A percentile compares a stretch with the other conserved stretches of the same genome.
These are phyloP conservation scores for Dispira simplex DNA, from an alignment of 192 early-diverging fungal species.

Conservation along the genomic window DNA sequence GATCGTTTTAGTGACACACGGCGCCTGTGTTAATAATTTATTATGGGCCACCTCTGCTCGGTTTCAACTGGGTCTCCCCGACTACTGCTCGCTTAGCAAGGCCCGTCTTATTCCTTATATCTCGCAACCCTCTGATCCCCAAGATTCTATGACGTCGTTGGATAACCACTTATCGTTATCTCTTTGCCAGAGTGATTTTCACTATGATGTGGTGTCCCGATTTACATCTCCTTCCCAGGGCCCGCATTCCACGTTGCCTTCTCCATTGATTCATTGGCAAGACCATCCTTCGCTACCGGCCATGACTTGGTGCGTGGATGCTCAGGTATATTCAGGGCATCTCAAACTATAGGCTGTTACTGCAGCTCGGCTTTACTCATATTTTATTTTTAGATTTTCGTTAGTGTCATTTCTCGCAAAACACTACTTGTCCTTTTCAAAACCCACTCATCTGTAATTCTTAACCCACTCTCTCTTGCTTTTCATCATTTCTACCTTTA, in stretches of 20 bases:
- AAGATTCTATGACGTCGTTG: background rate
- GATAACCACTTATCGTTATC: background rate
- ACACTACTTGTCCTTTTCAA: too few relatives aligned
- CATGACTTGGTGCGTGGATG: background rate
- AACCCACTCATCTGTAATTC: too few relatives aligned
- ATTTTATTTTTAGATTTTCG: too few relatives aligned
- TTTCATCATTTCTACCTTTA: too few relatives aligned
- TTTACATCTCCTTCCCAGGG: background rate
- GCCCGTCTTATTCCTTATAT: background rate
- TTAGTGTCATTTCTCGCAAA: too few relatives aligned
- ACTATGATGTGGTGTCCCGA: background rate
- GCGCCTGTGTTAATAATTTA: background rate
- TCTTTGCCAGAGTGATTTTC: background rate
- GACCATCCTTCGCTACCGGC: background rate
- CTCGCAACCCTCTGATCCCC: background rate
- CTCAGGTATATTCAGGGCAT: constrained; percentile 1
- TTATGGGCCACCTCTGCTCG: background rate
- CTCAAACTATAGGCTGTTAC: background rate
- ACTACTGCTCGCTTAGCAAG: background rate
- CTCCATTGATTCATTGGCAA: too few relatives aligned
- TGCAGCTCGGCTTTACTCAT: too few relatives aligned
- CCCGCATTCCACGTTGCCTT: background rate
- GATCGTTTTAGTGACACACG: background rate
- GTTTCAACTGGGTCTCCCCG: background rate
- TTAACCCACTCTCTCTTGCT: too few relatives aligned